A percentile compares a stretch with the other conserved stretches of the same genome.
Evolutionary conservation across 345 rosid species (phyloP).

Genomic region (Linum trigynum): DNA sequence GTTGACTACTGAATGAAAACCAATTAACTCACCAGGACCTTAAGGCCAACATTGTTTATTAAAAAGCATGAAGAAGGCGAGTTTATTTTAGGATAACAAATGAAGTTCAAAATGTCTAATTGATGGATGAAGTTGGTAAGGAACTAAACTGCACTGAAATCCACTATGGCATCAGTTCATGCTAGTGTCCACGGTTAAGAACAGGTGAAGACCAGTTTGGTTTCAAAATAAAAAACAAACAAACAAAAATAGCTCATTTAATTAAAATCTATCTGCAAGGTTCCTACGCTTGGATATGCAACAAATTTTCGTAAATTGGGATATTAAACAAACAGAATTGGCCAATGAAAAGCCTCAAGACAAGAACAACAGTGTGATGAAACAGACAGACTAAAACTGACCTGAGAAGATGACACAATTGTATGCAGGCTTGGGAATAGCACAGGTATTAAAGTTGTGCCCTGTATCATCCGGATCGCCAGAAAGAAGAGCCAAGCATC

Average conservation of each 20-base stretch:
- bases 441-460: conserved; percentile 57
- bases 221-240: too few species aligned
- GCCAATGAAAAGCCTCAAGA: neutral
- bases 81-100: neutral
- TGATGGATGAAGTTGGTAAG: neutral
- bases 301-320: neutral
- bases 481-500: conserved; percentile 77
- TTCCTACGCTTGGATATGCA: neutral
- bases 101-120: neutral
- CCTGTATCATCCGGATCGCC: conserved; percentile 73
- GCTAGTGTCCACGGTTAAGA: neutral
- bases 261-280: neutral
- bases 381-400: conserved; percentile 19
- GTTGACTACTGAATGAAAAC: neutral
- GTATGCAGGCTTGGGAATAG: conserved; percentile 72
- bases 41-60: neutral
- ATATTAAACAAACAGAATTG: neutral
- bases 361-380: neutral
- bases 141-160: neutral
- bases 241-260: too few species aligned
- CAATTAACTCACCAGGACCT: neutral
- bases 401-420: conserved; percentile 79
- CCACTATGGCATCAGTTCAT: neutral
- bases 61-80: neutral
- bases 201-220: too few species aligned